Base-by-base conservation (phyloP, 2,329 filamentous ascomycete genomes). In the Dactylonectria macrodidyma region DNA sequence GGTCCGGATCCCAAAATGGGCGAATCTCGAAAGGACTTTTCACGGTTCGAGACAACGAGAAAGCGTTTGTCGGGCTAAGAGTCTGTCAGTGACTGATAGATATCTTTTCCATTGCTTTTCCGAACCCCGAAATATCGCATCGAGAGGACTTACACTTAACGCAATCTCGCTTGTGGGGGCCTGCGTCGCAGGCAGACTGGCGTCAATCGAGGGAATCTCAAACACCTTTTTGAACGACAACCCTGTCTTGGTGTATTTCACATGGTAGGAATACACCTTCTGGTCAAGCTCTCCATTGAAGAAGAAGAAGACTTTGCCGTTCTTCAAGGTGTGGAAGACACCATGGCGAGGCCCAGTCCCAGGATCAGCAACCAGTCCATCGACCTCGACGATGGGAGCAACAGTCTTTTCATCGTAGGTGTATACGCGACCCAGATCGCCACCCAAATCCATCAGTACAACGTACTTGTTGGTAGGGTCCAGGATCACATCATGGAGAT, bases 121-220 rank as follows among this genome's bases (percentile, higher is more conserved):
- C 26, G 0, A 3, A 2, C 8, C 0, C n/a, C 1, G 2, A 5
- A 1, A 12, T 5, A 1, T 1, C 0, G 4, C 3, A 6, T 6
- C 1, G 10, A 5, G 14, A 16, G 9, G 0, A 64, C 73, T 73
- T 48, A 73, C 73, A 16, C 73, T 75, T 66, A 75, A 65, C 1
- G 71, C 62, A 7, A 75, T 75, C 34, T 75, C 73, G 7, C 73
- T 75, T 1, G 73, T 70, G 1, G 73, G 73, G 3, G 73, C 73
- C 4, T 51, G 66, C 5, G 67, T 73, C 0, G 71, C 64, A 19
- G 73, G 73, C 8, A 73, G 66, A 14, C 44, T 50, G 2, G 54
- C 66, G 41, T 72, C 38, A 3, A 75, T 61, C 0, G 73, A 65
- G 2, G 73, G 57, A n/a, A 72, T 71, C 46, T 73, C 71, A 44